Base-by-base conservation (phyloP, 768 basidiomycete genomes). In the Chalciporus chontae region DNA sequence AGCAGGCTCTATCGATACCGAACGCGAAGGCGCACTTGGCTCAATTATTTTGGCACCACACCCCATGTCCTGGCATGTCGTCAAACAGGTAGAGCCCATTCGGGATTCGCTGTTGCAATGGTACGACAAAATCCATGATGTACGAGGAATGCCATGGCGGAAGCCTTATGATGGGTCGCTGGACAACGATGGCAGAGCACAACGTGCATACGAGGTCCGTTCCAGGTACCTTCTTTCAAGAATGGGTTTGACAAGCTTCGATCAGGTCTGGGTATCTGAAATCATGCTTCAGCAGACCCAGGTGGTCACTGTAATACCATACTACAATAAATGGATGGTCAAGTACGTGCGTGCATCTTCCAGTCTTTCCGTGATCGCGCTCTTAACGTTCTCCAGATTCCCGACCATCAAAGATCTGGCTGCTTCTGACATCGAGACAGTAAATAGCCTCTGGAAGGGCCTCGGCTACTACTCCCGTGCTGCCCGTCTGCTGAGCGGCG, bases 251-350 rank as follows among this genome's bases (percentile, higher is more conserved):
- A 31, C 29, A 31, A 11, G 29, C 29, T 31, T 31, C 4, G 8
- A 4, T 31, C 40, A 89, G 89, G 87, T 92, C 21, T 91, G 90
- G 88, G 77, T 93, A 19, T 90, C 85, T 13, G 92, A 97, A 70
- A 85, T 96, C 50, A 96, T 96, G 94, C 76, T 94, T 2, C 94
- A 98, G 67, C 94, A 98, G 69, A 97, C 94, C 0, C 93, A 95
- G 66, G 94, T 96, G 29, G 77, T 70, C 5, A 93, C 92, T 1
- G 93, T 95, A n/a, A 92, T 94, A 58, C 89, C 89, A 1, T 98
- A 96, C 69, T 98, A 90, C 67, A 84, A 80, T 45, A 77, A 78
- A 19, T 98, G 93, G 93, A 90, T 94, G 77, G 72, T 74, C 57
- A 85, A 75, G 89, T 90, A 54, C 51, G 79, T 71, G 15, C 27